phyloP scores from a whole-genome alignment of 2,329 filamentous ascomycete species.

The Epichloe hybrida region DNA sequence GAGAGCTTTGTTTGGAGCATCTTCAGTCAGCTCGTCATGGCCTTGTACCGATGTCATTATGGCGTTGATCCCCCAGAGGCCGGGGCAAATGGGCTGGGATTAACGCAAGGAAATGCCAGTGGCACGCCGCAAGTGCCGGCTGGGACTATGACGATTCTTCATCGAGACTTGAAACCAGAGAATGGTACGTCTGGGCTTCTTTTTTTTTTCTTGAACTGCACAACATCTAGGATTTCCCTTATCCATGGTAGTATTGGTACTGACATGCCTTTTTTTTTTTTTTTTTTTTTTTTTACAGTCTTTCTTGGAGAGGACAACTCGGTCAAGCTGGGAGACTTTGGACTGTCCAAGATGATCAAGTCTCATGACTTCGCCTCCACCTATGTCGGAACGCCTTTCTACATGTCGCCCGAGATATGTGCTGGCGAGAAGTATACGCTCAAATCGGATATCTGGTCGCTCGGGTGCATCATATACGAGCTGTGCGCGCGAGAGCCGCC shows the following conservation, averaged over 20 bases:
- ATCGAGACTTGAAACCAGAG: conserved; percentile 85
- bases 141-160: conserved; percentile 66
- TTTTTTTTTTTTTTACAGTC: conserved; percentile 33
- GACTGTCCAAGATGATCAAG: conserved; percentile 90
- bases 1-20: conserved; percentile 97
- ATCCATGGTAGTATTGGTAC: background rate
- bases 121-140: conserved; percentile 46
- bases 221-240: background rate
- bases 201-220: background rate
- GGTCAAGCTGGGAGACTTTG: conserved; percentile 96
- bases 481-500: conserved; percentile 84
- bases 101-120: conserved; percentile 38
- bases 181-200: conserved; percentile 48
- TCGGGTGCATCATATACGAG: conserved; percentile 98
- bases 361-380: conserved; percentile 96
- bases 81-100: conserved; percentile 54
- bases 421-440: conserved; percentile 88
- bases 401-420: conserved; percentile 98
- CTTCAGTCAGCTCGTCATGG: conserved; percentile 81
- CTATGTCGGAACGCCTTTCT: conserved; percentile 96
- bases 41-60: conserved; percentile 91
- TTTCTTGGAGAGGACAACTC: conserved; percentile 89
- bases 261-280: background rate
- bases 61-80: conserved; percentile 85
- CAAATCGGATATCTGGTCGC: conserved; percentile 94